Evolutionary conservation across 192 early-diverging fungal genomes (phyloP).

Genomic region (Coemansia sp.): DNA sequence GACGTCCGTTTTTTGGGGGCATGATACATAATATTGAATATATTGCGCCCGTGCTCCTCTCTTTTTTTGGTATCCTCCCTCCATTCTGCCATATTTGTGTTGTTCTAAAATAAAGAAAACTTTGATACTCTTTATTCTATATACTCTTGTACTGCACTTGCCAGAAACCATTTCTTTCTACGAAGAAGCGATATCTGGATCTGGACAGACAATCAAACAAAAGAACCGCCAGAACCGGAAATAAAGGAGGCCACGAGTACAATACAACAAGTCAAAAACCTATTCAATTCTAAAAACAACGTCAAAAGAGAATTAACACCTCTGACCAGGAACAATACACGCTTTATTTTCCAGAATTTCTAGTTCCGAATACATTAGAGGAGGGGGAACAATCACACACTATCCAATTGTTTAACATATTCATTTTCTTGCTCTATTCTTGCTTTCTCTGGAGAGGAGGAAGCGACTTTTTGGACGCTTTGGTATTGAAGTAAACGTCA

Average conservation of each 20-base stretch:
- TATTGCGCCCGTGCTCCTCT: neutral
- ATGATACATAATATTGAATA: neutral
- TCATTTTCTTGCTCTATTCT: slow-evolving; percentile 1
- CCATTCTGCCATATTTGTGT: neutral
- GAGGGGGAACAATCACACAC: neutral
- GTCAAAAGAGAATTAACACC: neutral
- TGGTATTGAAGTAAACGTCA: neutral
- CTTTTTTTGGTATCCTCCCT: neutral
- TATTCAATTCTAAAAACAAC: slow-evolving; percentile 7
- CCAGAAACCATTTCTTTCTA: neutral
- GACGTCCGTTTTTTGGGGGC: neutral
- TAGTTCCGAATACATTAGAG: slow-evolving; percentile 1
- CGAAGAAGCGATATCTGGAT: slow-evolving; percentile 1
- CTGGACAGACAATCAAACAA: slow-evolving; percentile 1
- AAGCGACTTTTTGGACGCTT: neutral
- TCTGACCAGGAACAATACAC: slow-evolving; percentile 6
- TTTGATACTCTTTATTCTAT: neutral
- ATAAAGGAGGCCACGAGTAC: too few species aligned
- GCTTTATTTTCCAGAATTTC: slow-evolving; percentile 3
- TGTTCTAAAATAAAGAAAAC: neutral
- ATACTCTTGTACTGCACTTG: neutral
- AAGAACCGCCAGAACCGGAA: neutral
- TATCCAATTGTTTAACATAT: neutral
- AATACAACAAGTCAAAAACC: neutral
- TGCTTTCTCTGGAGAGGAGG: neutral